Evolutionary conservation across 2,329 filamentous ascomycete species (phyloP).

Genomic region (Fusarium metavorans): DNA sequence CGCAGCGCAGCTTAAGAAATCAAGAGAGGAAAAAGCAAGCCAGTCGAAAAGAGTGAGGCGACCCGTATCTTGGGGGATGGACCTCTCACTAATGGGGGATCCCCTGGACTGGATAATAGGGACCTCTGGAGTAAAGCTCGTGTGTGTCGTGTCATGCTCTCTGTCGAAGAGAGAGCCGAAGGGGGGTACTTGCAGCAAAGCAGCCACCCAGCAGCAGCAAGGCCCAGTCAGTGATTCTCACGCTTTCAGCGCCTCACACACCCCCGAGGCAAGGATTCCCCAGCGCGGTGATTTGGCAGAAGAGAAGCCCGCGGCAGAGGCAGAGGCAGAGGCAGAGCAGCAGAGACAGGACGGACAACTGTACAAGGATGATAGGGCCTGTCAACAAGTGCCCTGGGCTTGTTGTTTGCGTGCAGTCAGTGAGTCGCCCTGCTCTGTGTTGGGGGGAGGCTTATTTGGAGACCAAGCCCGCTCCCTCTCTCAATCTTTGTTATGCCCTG

Average conservation of each 20-base stretch:
- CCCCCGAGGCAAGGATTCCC: constrained; percentile 45
- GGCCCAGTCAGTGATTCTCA: not conserved
- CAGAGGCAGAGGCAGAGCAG: not conserved
- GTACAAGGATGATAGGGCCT: not conserved
- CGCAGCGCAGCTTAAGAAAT: not conserved
- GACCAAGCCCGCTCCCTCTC: not conserved
- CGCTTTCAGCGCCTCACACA: constrained; percentile 25
- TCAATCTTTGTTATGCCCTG: not conserved
- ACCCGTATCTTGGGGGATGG: not conserved
- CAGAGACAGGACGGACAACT: constrained; percentile 1
- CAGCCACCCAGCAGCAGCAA: not conserved
- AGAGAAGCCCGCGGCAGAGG: constrained; percentile 7
- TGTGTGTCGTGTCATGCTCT: constrained; percentile 38
- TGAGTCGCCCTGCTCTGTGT: not conserved
- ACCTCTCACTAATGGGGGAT: not conserved
- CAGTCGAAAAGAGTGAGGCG: constrained; percentile 37
- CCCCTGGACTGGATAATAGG: not conserved
- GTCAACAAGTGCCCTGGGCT: not conserved
- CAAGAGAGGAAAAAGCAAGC: constrained; percentile 1
- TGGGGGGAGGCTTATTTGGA: constrained; percentile 1
- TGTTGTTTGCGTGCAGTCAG: not conserved
- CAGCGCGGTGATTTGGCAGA: constrained; percentile 36
- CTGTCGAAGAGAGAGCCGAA: not conserved
- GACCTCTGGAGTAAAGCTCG: not conserved
- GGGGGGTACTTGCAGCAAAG: not conserved